phyloP scores from a whole-genome alignment of 129 eudicot species.

The Erigeron canadensis region DNA sequence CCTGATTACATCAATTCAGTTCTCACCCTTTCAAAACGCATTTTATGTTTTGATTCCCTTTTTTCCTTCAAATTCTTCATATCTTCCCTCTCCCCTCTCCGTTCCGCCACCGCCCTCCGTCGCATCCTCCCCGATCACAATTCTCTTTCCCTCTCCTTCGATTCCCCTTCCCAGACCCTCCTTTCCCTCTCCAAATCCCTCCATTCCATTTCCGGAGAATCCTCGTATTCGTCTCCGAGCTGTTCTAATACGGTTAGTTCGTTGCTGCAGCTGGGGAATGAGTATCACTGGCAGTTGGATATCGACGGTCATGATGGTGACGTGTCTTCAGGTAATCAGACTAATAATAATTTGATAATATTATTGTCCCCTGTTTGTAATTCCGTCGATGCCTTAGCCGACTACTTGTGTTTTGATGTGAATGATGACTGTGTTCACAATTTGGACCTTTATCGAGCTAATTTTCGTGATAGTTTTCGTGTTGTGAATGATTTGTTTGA shows the following conservation, averaged over 20 bases:
- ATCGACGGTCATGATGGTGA: slow-evolving; percentile 14
- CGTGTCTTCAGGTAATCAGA: slow-evolving; percentile 29
- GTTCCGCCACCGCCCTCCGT: slow-evolving; percentile 52
- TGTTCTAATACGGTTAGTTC: slow-evolving; percentile 42
- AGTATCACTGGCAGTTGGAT: slow-evolving; percentile 65
- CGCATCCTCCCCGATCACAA: slow-evolving; percentile 32
- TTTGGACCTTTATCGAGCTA: slow-evolving; percentile 23
- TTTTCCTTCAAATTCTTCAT: slow-evolving; percentile 55
- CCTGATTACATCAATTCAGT: slow-evolving; percentile 41
- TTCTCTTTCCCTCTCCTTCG: slow-evolving; percentile 45
- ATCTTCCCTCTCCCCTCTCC: slow-evolving; percentile 66
- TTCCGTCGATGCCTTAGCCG: slow-evolving; percentile 38
- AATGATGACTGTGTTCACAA: slow-evolving; percentile 16
- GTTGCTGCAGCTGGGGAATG: slow-evolving; percentile 57
- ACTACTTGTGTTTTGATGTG: slow-evolving; percentile 46
- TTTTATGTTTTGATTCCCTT: slow-evolving; percentile 45
- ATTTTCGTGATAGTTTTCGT: slow-evolving; percentile 42
- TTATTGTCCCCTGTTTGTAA: slow-evolving; percentile 62
- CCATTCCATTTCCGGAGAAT: neutral
- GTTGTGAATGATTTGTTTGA: slow-evolving; percentile 47
- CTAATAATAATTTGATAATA: slow-evolving; percentile 66
- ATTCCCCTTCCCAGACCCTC: slow-evolving; percentile 48
- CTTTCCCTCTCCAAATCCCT: slow-evolving; percentile 39
- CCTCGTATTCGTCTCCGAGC: slow-evolving; percentile 11
- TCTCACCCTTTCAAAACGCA: slow-evolving; percentile 34